A percentile compares a stretch with the other conserved stretches of the same genome.
Evolutionary conservation across 495 filamentous ascomycete genomes (phyloP).

Genomic region (Talaromyces proteolyticus): DNA sequence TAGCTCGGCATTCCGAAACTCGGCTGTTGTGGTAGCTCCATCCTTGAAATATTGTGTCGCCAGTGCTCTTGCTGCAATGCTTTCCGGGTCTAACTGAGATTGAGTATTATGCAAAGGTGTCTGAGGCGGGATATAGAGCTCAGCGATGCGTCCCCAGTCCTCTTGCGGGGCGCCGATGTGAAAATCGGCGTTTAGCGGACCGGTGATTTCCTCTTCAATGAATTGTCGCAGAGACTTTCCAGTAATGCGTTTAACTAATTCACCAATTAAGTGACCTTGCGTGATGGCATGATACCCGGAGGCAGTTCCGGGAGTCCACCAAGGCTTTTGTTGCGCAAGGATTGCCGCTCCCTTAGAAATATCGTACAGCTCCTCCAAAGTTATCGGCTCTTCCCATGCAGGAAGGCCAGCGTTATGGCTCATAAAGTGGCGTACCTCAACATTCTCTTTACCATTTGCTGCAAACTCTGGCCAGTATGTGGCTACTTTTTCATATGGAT

Average conservation of each 20-base stretch:
- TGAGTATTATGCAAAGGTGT: neutral
- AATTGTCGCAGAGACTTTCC: slow-evolving; percentile 33
- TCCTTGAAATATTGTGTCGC: slow-evolving; percentile 7
- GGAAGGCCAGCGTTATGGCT: slow-evolving; percentile 31
- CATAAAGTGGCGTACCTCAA: slow-evolving; percentile 35
- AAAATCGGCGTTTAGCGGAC: slow-evolving; percentile 34
- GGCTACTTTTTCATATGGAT: slow-evolving; percentile 27
- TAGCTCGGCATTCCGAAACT: slow-evolving; percentile 18
- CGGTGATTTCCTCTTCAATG: slow-evolving; percentile 31
- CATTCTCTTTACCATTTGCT: slow-evolving; percentile 30
- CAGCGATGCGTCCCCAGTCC: slow-evolving; percentile 23
- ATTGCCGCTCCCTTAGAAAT: slow-evolving; percentile 16
- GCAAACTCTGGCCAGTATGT: slow-evolving; percentile 44
- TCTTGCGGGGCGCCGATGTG: slow-evolving; percentile 25
- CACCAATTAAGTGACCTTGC: slow-evolving; percentile 34
- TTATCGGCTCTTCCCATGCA: slow-evolving; percentile 25
- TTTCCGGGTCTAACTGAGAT: slow-evolving; percentile 6
- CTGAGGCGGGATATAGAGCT: slow-evolving; percentile 13
- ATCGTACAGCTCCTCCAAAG: slow-evolving; percentile 23
- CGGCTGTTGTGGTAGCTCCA: slow-evolving; percentile 5
- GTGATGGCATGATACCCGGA: slow-evolving; percentile 32
- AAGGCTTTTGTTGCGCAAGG: slow-evolving; percentile 33
- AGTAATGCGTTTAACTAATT: slow-evolving; percentile 28
- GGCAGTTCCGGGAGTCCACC: slow-evolving; percentile 35
- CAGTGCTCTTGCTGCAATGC: slow-evolving; percentile 11